Conservation (phyloP, 1,284 basidiomycete genomes). For the Cryptococcus sp. region DNA sequence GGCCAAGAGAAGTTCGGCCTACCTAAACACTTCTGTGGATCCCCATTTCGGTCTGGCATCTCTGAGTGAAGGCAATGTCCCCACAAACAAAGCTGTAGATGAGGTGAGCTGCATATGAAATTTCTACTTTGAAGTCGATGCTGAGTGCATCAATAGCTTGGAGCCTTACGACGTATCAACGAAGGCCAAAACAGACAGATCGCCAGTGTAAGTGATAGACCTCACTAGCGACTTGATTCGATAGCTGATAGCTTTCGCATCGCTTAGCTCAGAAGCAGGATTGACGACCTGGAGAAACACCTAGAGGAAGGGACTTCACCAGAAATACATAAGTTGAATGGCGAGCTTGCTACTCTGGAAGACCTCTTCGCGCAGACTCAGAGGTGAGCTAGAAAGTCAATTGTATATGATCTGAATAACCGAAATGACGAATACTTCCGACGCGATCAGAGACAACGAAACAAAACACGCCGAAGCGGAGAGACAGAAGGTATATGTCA, state of each 20-base stretch:
- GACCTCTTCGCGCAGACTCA: slow-evolving; percentile 35
- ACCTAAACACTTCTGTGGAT: neutral
- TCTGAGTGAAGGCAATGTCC: neutral
- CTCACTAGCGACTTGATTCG: neutral
- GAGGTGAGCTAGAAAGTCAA: slow-evolving; percentile 18
- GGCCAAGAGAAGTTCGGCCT: slow-evolving; percentile 9
- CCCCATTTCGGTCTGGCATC: neutral
- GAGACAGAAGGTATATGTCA: slow-evolving; percentile 33
- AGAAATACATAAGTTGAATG: slow-evolving; percentile 8
- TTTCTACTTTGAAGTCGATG: neutral
- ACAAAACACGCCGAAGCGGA: slow-evolving; percentile 38
- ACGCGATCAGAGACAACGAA: slow-evolving; percentile 38
- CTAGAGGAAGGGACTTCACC: slow-evolving; percentile 14
- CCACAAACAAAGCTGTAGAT: neutral
- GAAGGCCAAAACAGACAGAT: slow-evolving; percentile 8
- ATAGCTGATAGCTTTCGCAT: neutral
- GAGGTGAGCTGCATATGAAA: neutral
- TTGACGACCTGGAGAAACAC: slow-evolving; percentile 10
- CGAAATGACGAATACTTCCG: neutral
- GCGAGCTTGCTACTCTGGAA: slow-evolving; percentile 24
- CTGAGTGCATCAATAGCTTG: neutral
- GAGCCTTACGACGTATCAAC: neutral
- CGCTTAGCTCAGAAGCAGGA: slow-evolving; percentile 10
- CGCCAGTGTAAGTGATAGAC: neutral
- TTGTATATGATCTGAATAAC: neutral